phyloP scores from a whole-genome alignment of 768 basidiomycete genomes.

The Boletus edulis region DNA sequence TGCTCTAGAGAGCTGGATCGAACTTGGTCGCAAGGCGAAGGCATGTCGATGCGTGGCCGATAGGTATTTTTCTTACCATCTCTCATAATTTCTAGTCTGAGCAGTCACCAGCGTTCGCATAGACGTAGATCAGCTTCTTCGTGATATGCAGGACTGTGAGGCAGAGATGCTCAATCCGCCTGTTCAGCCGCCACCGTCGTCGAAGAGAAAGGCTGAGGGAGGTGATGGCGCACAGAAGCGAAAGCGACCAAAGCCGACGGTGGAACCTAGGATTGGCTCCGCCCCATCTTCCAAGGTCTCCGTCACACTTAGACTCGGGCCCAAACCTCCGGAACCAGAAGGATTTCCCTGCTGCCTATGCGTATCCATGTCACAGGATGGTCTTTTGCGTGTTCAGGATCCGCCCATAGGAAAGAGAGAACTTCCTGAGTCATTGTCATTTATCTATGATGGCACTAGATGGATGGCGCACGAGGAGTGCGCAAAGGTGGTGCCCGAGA shows the following conservation, averaged over 20 bases:
- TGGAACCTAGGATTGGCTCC: constrained; percentile 5
- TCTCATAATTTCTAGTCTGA: constrained; percentile 5
- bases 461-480: constrained; percentile 84
- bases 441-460: constrained; percentile 26
- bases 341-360: constrained; percentile 70
- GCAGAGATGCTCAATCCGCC: constrained; percentile 35
- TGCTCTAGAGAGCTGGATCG: constrained; percentile 92
- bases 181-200: constrained; percentile 10
- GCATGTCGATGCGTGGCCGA: constrained; percentile 71
- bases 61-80: constrained; percentile 47
- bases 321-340: constrained; percentile 55
- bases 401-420: constrained; percentile 59
- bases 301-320: constrained; percentile 66
- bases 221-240: constrained; percentile 27
- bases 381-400: constrained; percentile 64
- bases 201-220: constrained; percentile 40
- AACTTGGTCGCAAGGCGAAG: constrained; percentile 78
- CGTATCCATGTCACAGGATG: constrained; percentile 49
- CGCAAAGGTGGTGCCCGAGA: constrained; percentile 82
- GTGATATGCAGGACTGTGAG: constrained; percentile 64
- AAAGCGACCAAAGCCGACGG: constrained; percentile 25
- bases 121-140: constrained; percentile 84
- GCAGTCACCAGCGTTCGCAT: constrained; percentile 72
- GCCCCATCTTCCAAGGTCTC: constrained; percentile 39
- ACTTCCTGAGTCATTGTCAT: constrained; percentile 37